A percentile compares a stretch with the other conserved stretches of the same genome.
Evolutionary conservation across 345 rosid genomes (phyloP).

Genomic region (Leavenworthia alabamica): DNA sequence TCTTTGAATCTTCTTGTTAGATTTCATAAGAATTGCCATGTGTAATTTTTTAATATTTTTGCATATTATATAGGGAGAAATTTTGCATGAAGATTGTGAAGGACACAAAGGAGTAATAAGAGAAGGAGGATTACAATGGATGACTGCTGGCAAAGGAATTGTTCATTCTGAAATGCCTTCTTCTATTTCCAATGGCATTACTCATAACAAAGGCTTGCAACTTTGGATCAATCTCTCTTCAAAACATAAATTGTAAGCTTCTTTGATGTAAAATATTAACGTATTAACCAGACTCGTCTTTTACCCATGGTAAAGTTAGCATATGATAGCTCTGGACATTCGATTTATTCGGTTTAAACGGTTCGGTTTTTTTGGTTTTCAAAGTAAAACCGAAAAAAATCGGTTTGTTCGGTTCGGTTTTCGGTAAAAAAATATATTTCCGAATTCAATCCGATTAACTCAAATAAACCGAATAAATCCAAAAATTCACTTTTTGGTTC

Average conservation of each 20-base stretch:
- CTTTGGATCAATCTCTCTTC: conserved; percentile 89
- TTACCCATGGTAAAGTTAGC: too few species aligned
- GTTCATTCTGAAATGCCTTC: conserved; percentile 97
- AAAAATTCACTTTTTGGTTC: too few species aligned
- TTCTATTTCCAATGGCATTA: conserved; percentile 33
- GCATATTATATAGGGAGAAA: conserved; percentile 41
- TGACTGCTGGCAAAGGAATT: conserved; percentile 96
- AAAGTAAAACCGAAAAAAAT: too few species aligned
- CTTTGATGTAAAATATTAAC: not conserved
- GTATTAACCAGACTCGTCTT: not conserved
- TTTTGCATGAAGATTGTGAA: conserved; percentile 79
- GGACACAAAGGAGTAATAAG: conserved; percentile 79
- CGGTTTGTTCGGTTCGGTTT: too few species aligned
- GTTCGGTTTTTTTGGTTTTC: too few species aligned
- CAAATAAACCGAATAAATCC: too few species aligned
- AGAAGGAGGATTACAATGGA: conserved; percentile 89
- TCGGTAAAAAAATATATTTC: too few species aligned
- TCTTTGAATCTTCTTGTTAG: not conserved
- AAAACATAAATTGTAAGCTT: conserved; percentile 62
- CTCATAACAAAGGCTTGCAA: conserved; percentile 76
- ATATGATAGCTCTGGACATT: too few species aligned
- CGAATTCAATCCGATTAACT: too few species aligned
- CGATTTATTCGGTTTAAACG: too few species aligned
- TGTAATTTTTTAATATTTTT: not conserved
- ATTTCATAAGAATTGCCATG: not conserved